Evolutionary conservation across 306 rosid species (phyloP), one percentile per base, ranked within the genome.

Genomic region (Vigna unguiculata): DNA sequence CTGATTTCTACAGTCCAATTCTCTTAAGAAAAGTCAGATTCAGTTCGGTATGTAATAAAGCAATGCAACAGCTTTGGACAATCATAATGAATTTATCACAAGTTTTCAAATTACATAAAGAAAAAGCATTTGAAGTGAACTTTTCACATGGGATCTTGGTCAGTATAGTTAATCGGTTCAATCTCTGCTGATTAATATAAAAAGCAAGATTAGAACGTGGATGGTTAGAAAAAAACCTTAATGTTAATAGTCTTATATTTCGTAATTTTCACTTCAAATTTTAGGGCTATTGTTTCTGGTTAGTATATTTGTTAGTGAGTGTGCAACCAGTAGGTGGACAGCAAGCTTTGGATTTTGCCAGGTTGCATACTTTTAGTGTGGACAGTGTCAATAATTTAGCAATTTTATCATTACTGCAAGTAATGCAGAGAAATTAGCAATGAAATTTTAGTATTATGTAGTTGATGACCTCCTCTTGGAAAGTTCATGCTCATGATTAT

Each of bases 21-120:
- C 38, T 40, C 21, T 71, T 32, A 11, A 52, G 13, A 36, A 55
- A 28, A 22, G 11, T 41, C 16, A 9, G 40, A 14, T 34, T 6
- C 76, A 14, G 6, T 34, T 19, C 54, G 76, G 28, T 3, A 28
- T 28, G 2, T 17, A 49, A 58, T n/a, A 51, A 59, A 57, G n/a
- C 64, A 75, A 12, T 75, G 53, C 60, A 47, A 67, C 11, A 68
- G 20, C 21, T 45, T 58, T 78, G 62, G 70, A 59, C 70, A 57
- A 10, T 47, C 67, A 57, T 69, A n/a, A 14, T 20, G 28, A 16
- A 10, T 58, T 19, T 14, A 21, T 54, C 5, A 36, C 1, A 54
- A 45, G 8, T 3, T 48, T 59, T 32, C 22, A 58, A 58, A 32
- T 47, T 58, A 47, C 47, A 25, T 15, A 1, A 16, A 20, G 21